These are phyloP conservation scores for Lotmaria passim DNA, from an alignment of 208 protist genomes.

Conservation along the genomic window DNA sequence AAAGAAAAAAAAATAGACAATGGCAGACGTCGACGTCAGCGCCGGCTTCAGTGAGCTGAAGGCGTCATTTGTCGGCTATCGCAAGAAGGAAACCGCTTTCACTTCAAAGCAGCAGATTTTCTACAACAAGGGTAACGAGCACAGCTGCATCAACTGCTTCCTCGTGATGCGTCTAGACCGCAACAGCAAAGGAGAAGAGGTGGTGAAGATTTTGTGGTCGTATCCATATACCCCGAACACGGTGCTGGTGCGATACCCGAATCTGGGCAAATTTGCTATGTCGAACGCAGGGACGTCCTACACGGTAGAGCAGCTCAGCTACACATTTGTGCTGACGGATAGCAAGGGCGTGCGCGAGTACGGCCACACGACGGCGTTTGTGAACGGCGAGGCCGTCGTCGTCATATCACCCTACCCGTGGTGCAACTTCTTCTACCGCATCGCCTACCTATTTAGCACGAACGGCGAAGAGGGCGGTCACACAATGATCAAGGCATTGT, in stretches of 20 bases:
- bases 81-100: conserved; percentile 44
- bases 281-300: conserved; percentile 56
- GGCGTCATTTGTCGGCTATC: conserved; percentile 44
- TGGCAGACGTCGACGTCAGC: conserved; percentile 27
- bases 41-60: conserved; percentile 45
- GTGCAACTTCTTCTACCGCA: conserved; percentile 83
- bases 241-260: conserved; percentile 52
- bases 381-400: conserved; percentile 75
- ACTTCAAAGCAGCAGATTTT: conserved; percentile 50
- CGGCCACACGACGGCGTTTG: conserved; percentile 66
- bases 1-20: conserved; percentile 6
- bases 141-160: conserved; percentile 63
- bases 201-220: conserved; percentile 56
- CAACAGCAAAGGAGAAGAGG: conserved; percentile 19
- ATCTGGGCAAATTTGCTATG: conserved; percentile 67
- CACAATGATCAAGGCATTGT: conserved; percentile 54
- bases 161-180: conserved; percentile 42
- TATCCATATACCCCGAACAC: conserved; percentile 46
- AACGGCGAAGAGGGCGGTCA: conserved; percentile 52
- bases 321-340: conserved; percentile 85
- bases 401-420: conserved; percentile 73
- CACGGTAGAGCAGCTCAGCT: conserved; percentile 58
- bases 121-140: conserved; percentile 60
- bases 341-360: conserved; percentile 74
- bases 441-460: conserved; percentile 57